phyloP scores from a whole-genome alignment of 192 early-diverging fungal genomes.

The Backusella westeae region DNA sequence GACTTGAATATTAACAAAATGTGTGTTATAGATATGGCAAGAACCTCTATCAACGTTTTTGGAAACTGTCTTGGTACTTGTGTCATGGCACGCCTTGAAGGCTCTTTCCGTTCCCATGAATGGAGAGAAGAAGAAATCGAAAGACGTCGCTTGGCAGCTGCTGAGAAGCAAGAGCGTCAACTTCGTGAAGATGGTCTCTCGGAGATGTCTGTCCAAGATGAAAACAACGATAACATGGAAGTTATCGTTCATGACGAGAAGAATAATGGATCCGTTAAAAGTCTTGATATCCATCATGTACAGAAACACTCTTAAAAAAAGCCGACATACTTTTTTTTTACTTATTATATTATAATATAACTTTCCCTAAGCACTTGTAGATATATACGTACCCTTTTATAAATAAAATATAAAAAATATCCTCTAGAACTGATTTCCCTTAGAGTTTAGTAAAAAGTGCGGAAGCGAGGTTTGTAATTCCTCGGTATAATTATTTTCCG shows the following conservation, averaged over 20 bases:
- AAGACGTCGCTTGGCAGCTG: slow-evolving; percentile 3
- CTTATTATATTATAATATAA: not conserved
- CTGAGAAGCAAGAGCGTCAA: not conserved
- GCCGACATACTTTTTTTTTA: not conserved
- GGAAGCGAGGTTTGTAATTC: too few relatives aligned
- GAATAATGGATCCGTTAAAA: not conserved
- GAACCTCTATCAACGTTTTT: slow-evolving; percentile 67
- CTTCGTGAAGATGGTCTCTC: not conserved
- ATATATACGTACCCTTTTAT: not conserved
- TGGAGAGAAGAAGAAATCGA: slow-evolving; percentile 36
- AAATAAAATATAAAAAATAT: too few relatives aligned
- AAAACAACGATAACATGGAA: not conserved
- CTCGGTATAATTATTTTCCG: too few relatives aligned
- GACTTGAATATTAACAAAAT: too few relatives aligned
- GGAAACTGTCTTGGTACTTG: slow-evolving; percentile 70
- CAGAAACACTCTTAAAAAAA: not conserved
- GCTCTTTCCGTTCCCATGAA: slow-evolving; percentile 54
- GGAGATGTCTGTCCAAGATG: not conserved
- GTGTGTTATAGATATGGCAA: slow-evolving; percentile 55
- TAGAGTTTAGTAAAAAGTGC: too few relatives aligned
- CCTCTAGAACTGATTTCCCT: too few relatives aligned
- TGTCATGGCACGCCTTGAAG: slow-evolving; percentile 67
- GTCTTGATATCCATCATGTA: not conserved
- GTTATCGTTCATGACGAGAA: not conserved
- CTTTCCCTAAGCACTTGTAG: not conserved